phyloP scores from a whole-genome alignment of 345 rosid species.

The Rhizophora mangle region DNA sequence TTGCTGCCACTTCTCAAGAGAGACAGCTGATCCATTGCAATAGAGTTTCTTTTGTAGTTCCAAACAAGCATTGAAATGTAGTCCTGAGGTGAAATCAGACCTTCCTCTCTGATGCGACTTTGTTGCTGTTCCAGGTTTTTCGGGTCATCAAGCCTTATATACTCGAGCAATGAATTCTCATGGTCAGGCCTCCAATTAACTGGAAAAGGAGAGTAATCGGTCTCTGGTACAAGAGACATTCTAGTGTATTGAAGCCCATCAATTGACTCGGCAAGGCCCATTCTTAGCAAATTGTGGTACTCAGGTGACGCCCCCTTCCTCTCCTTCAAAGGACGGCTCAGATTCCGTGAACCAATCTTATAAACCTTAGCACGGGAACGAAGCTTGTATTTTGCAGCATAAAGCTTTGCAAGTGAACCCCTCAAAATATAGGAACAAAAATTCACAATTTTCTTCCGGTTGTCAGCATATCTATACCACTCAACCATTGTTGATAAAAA shows the following conservation, averaged over 20 bases:
- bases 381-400: constrained; percentile 93
- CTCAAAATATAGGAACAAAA: constrained; percentile 84
- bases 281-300: constrained; percentile 73
- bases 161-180: constrained; percentile 76
- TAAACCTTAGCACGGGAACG: constrained; percentile 93
- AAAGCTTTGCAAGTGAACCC: constrained; percentile 91
- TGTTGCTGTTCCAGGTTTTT: constrained; percentile 75
- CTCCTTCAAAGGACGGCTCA: constrained; percentile 82
- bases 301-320: constrained; percentile 90
- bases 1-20: constrained; percentile 29
- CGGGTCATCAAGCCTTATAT: constrained; percentile 68
- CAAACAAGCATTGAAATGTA: constrained; percentile 90
- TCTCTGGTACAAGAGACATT: constrained; percentile 92
- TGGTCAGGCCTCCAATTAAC: constrained; percentile 87
- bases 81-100: constrained; percentile 90
- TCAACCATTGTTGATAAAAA: constrained; percentile 80
- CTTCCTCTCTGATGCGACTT: constrained; percentile 58
- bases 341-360: constrained; percentile 58
- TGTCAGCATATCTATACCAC: constrained; percentile 93
- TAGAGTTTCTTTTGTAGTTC: constrained; percentile 88
- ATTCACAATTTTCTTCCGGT: constrained; percentile 80
- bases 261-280: constrained; percentile 88
- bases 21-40: constrained; percentile 63
- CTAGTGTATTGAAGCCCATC: constrained; percentile 91
- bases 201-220: constrained; percentile 85